phyloP scores from a whole-genome alignment of 2,329 filamentous ascomycete genomes.

The Xylaria polymorpha region DNA sequence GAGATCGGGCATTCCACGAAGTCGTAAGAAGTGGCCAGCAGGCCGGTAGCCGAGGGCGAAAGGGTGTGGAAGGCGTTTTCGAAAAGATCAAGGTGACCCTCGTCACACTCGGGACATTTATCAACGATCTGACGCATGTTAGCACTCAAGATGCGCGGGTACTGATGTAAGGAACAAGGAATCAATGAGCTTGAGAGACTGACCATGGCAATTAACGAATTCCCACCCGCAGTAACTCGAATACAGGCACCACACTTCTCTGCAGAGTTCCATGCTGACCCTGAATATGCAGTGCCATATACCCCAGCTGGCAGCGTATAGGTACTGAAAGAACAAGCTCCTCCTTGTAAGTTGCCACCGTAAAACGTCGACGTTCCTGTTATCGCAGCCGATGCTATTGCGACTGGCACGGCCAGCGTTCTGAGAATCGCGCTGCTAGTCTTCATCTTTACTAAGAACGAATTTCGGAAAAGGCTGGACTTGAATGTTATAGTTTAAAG shows the following conservation, averaged over 20 bases:
- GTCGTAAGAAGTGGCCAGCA: conserved; percentile 56
- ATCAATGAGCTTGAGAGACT: conserved; percentile 34
- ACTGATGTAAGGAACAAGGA: neutral
- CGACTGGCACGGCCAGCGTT: conserved; percentile 31
- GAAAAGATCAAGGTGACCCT: conserved; percentile 59
- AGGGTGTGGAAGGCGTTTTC: conserved; percentile 55
- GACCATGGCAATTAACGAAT: conserved; percentile 73
- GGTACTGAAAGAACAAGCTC: conserved; percentile 71
- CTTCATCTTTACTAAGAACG: conserved; percentile 23
- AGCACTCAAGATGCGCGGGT: neutral
- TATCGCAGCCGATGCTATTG: conserved; percentile 39
- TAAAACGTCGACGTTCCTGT: conserved; percentile 64
- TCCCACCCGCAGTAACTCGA: conserved; percentile 66
- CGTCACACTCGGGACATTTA: conserved; percentile 57
- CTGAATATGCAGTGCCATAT: conserved; percentile 71
- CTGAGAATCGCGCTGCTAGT: conserved; percentile 23
- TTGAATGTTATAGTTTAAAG: conserved; percentile 6
- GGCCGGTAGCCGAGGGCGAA: conserved; percentile 51
- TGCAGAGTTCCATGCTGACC: conserved; percentile 65
- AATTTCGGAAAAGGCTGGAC: neutral
- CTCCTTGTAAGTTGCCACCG: conserved; percentile 66
- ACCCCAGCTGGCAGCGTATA: conserved; percentile 70
- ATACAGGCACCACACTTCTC: conserved; percentile 72
- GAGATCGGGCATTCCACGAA: conserved; percentile 57
- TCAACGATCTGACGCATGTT: conserved; percentile 56